Base-by-base conservation (phyloP, 2,329 filamentous ascomycete species). In the Penicillium capsulatum region DNA sequence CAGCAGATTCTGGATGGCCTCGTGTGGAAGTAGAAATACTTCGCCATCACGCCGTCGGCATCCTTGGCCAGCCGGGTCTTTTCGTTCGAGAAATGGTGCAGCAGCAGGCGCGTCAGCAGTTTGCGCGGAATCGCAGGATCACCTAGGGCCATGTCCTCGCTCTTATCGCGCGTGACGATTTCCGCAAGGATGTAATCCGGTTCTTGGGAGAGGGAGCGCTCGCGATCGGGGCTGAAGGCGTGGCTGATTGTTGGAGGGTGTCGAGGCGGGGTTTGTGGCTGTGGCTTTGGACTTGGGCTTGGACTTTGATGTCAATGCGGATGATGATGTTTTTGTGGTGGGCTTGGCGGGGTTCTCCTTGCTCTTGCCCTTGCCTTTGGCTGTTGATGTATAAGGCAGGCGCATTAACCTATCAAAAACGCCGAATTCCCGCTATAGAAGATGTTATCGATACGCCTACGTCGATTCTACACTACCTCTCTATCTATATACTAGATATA, bases 51-150 rank as follows among this genome's bases (percentile, higher is more conserved):
- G 5, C 71, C 75, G 60, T 90, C 86, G 3, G 88, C 88, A 57
- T 89, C 85, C 54, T 79, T 82, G 6, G 82, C 81, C 49, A 95
- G 81, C 51, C 83, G 75, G 16, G 84, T 90, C 40, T 77, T 75
- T 34, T 84, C 77, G 53, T 83, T 68, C 31, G 71, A 73, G 58
- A 96, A 95, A 60, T 85, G 80, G 53, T 90, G 80, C 60, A 94
- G 83, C 22, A 96, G 71, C 3, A 96, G 69, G 24, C 81, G 77
- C 7, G 85, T 84, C 28, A 96, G 67, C 1, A 97, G 72, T 30
- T 86, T 81, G 3, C 77, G 72, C 0, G 89, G 86, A 17, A 96
- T 84, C 1, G 74, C 48, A 2, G 67, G 66, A 3, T 64, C 60
- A 17, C 60, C 58, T 11, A 56, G 57, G 14, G 55, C 51, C 10